Evolutionary conservation across 148 eudicot genomes (phyloP), one percentile per base, ranked within the genome.

Genomic region (Persicaria maculosa): DNA sequence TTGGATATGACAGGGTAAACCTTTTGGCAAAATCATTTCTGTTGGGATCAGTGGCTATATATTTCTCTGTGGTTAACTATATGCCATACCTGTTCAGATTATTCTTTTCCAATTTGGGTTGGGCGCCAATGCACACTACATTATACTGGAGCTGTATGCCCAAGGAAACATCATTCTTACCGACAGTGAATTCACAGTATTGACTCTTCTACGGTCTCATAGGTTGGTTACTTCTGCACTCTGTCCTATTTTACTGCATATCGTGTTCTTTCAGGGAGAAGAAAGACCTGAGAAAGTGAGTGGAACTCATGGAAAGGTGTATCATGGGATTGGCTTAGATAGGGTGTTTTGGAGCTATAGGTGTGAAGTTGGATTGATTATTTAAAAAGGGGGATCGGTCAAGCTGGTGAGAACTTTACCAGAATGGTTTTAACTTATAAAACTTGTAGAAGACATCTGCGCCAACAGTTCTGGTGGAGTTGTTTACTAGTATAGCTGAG

Each of bases 191-290:
- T 90, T 76, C 85, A 92, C 82, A 55, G 98, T 92, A 76, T 65
- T 95, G 85, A 95, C 98, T 72, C 96, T 95, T 77, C 96, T 95
- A 25, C 92, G 98, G 61, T 95, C 98, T n/a, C 98, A 95, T 85
- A 90, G 98, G 98, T 94, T 81, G 77, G 81, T 77, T 57, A 71
- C 59, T 71, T 75, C 64, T 65, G 67, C 47, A 65, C 19, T 65
- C 4, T 65, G 47, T 65, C 19, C 70, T 65, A 14, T 57, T 77
- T 48, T 25, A 17, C 6, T 11, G 20, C 46, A 5, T 64, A 43
- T 55, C 40, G 1, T 31, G 40, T 31, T 31, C 40, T 31, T 31
- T 31, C 40, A 31, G 40, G 40, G 40, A 31, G 40, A 31, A 31
- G 40, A 31, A 31, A 31, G 40, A 31, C 40, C 40, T 31, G 40